Conservation (phyloP, 2,329 filamentous ascomycete species). For the Neurospora sp. region DNA sequence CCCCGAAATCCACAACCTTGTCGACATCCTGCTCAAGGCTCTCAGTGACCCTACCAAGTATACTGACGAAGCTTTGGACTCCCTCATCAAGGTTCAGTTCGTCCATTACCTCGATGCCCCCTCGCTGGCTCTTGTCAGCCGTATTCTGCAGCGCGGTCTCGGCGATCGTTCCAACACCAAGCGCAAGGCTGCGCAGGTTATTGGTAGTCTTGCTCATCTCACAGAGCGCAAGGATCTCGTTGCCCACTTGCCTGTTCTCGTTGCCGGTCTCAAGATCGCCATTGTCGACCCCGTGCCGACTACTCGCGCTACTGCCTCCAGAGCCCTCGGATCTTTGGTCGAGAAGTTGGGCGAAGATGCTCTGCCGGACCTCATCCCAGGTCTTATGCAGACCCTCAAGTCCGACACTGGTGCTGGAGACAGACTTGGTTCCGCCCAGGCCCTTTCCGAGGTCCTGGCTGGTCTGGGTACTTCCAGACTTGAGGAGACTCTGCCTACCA, state of each 20-base stretch:
- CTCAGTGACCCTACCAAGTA: slow-evolving; percentile 96
- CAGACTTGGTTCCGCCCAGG: slow-evolving; percentile 89
- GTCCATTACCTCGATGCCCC: slow-evolving; percentile 97
- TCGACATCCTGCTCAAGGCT: slow-evolving; percentile 86
- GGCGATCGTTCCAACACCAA: slow-evolving; percentile 90
- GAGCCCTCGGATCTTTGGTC: slow-evolving; percentile 89
- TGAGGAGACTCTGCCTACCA: slow-evolving; percentile 92
- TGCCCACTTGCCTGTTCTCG: slow-evolving; percentile 80
- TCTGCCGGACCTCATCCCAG: slow-evolving; percentile 91
- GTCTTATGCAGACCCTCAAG: slow-evolving; percentile 94
- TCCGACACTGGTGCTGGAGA: slow-evolving; percentile 95
- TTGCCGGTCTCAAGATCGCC: slow-evolving; percentile 79
- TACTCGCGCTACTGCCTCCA: slow-evolving; percentile 90
- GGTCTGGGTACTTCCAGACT: slow-evolving; percentile 85
- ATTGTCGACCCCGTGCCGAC: slow-evolving; percentile 94
- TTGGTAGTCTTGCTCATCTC: slow-evolving; percentile 92
- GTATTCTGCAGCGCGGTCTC: slow-evolving; percentile 87
- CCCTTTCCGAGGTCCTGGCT: slow-evolving; percentile 89
- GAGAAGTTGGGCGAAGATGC: slow-evolving; percentile 97
- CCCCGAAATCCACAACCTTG: slow-evolving; percentile 88
- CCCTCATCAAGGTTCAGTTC: slow-evolving; percentile 96
- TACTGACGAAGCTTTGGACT: slow-evolving; percentile 87
- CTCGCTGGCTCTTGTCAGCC: slow-evolving; percentile 86
- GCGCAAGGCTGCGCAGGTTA: slow-evolving; percentile 92
- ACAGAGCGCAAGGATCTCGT: slow-evolving; percentile 93